Conservation (phyloP, 1,139 yeast species). For the Hyphopichia buzzinii region DNA sequence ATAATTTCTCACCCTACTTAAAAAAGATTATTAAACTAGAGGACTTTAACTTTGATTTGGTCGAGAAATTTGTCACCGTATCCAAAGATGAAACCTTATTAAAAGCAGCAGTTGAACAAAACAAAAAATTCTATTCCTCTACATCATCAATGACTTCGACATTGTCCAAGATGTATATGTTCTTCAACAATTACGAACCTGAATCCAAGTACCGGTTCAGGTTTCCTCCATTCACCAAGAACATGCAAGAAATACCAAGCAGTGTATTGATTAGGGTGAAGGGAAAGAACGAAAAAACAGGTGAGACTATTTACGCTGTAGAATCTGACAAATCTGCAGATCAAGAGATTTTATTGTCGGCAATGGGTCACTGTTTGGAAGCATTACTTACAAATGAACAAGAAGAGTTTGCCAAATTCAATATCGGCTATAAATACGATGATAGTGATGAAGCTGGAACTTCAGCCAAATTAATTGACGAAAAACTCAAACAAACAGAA, state of each 20-base stretch:
- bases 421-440: constrained; percentile 11
- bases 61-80: constrained; percentile 62
- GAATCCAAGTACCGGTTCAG: constrained; percentile 22
- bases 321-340: constrained; percentile 72
- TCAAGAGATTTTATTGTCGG: constrained; percentile 67
- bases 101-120: constrained; percentile 43
- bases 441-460: constrained; percentile 1
- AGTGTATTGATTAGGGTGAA: constrained; percentile 40
- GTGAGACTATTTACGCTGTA: constrained; percentile 52
- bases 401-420: constrained; percentile 40
- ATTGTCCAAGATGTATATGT: constrained; percentile 70
- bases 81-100: constrained; percentile 59
- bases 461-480: constrained; percentile 8
- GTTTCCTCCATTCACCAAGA: constrained; percentile 36
- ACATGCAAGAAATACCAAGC: constrained; percentile 33
- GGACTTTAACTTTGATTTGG: constrained; percentile 62
- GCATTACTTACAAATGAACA: constrained; percentile 63
- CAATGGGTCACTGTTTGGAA: constrained; percentile 79
- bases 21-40: constrained; percentile 62
- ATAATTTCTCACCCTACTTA: constrained; percentile 65
- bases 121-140: constrained; percentile 62
- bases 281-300: constrained; percentile 25
- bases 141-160: constrained; percentile 85
- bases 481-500: constrained; percentile 16
- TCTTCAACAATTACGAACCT: constrained; percentile 53